phyloP scores from a whole-genome alignment of 345 rosid genomes.

The Salix brachista region DNA sequence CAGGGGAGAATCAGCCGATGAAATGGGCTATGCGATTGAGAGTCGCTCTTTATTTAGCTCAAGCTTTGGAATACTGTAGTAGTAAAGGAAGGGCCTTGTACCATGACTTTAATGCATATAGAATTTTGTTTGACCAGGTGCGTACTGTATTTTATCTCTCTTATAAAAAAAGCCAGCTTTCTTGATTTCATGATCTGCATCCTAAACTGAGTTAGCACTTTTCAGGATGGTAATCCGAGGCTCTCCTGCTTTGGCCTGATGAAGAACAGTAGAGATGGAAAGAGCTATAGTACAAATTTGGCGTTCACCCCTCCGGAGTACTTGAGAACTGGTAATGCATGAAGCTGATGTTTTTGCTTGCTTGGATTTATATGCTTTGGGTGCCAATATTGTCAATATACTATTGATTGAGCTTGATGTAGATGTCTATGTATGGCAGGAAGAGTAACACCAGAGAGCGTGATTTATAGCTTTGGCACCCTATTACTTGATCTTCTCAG shows the following conservation, averaged over 20 bases:
- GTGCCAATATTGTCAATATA: background rate
- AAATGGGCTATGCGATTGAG: conserved; percentile 96
- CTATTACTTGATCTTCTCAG: conserved; percentile 91
- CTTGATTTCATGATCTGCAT: background rate
- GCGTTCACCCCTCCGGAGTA: conserved; percentile 99
- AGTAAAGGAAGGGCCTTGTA: conserved; percentile 86
- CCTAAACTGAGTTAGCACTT: conserved; percentile 13
- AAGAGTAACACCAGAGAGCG: conserved; percentile 84
- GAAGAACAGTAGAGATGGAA: conserved; percentile 95
- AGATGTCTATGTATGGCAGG: conserved; percentile 43
- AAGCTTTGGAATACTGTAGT: conserved; percentile 86
- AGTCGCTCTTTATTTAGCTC: conserved; percentile 84
- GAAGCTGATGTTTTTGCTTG: background rate
- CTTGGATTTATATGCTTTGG: background rate
- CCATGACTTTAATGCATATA: conserved; percentile 95
- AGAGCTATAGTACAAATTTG: conserved; percentile 88
- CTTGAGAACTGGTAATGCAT: conserved; percentile 61
- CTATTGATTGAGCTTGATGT: background rate
- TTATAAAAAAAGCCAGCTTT: background rate
- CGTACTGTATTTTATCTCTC: background rate
- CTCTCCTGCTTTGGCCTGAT: conserved; percentile 88
- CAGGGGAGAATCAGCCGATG: conserved; percentile 97
- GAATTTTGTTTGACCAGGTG: conserved; percentile 92
- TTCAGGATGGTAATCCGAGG: conserved; percentile 88
- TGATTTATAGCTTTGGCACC: conserved; percentile 95